These are phyloP conservation scores for Perkinsus olseni DNA, from an alignment of 169 alveolate genomes.

Conservation along the genomic window DNA sequence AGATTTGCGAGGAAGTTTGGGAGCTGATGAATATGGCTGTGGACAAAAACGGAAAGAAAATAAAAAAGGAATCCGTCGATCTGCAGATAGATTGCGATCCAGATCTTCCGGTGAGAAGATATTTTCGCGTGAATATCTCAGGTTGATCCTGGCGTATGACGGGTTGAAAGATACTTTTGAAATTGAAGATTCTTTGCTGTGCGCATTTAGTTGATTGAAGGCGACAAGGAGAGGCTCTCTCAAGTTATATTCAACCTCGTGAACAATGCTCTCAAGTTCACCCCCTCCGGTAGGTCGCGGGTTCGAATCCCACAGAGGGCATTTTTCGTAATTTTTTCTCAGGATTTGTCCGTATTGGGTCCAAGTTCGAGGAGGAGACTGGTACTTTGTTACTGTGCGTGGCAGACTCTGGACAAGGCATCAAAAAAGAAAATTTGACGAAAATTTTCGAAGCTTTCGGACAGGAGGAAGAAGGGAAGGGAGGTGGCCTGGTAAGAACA, in stretches of 20 bases:
- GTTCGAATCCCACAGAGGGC: background rate
- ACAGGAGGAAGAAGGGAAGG: background rate
- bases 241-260: background rate
- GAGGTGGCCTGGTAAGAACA: background rate
- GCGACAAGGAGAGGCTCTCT: background rate
- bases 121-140: no score
- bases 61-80: background rate
- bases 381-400: background rate
- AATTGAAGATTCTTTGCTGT: background rate
- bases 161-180: background rate
- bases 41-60: background rate
- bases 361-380: background rate
- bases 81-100: background rate
- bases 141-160: no score
- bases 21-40: background rate
- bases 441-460: background rate
- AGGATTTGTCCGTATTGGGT: background rate
- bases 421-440: background rate
- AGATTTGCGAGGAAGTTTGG: background rate
- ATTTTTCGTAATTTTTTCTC: background rate
- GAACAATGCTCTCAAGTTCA: background rate
- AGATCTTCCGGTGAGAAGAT: background rate
- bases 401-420: background rate
- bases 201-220: background rate
- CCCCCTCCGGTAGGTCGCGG: background rate